Evolutionary conservation across 164 flowering plant species (phyloP).

Genomic region (grape (Vitis vinifera)): DNA sequence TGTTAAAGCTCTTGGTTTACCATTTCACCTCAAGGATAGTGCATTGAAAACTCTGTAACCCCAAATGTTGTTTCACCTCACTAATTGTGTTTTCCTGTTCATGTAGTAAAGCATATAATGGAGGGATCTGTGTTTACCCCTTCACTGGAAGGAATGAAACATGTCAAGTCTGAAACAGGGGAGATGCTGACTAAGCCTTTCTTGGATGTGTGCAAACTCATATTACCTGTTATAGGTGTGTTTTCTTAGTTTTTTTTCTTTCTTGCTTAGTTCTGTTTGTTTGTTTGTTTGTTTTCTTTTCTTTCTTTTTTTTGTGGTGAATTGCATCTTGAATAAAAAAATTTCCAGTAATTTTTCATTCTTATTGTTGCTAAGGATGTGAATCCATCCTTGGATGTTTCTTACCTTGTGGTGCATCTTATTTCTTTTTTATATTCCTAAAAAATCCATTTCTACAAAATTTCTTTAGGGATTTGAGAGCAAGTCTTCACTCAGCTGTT

Average conservation of each 20-base stretch:
- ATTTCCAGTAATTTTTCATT: too few relatives aligned
- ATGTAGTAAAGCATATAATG: constrained; percentile 45
- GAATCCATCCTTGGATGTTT: too few relatives aligned
- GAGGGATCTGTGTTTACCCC: constrained; percentile 73
- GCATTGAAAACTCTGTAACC: neutral
- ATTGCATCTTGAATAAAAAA: neutral
- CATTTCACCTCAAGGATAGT: too few relatives aligned
- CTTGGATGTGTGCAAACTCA: constrained; percentile 80
- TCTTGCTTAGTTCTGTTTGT: neutral
- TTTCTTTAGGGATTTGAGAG: too few relatives aligned
- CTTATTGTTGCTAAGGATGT: too few relatives aligned
- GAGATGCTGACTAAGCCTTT: constrained; percentile 82
- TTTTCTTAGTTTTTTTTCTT: neutral
- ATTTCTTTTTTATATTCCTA: too few relatives aligned
- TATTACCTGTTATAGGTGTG: constrained; percentile 81
- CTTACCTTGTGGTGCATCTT: too few relatives aligned
- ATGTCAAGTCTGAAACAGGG: constrained; percentile 65
- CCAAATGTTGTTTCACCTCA: neutral
- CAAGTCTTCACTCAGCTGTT: too few relatives aligned
- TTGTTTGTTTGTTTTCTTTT: neutral
- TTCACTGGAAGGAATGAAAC: constrained; percentile 68
- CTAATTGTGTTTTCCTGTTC: neutral
- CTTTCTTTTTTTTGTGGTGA: neutral
- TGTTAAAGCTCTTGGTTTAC: too few relatives aligned
- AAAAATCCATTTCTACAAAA: too few relatives aligned